Conservation (phyloP, 1,139 yeast genomes). For the Suhomyces kunorum region DNA sequence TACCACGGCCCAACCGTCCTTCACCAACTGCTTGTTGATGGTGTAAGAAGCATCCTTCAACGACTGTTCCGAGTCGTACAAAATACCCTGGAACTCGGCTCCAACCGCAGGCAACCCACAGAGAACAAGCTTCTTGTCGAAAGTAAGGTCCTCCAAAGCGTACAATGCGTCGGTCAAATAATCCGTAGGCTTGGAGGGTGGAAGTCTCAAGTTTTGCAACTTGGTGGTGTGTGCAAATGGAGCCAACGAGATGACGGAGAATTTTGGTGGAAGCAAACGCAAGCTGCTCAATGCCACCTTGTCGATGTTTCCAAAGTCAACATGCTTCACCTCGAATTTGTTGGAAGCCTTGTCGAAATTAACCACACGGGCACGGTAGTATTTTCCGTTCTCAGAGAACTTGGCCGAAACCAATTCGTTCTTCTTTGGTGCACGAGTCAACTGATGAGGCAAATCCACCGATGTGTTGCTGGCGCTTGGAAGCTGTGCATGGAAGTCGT, state of each 20-base stretch:
- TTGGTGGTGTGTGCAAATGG: conserved; percentile 60
- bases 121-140: conserved; percentile 60
- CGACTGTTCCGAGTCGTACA: conserved; percentile 65
- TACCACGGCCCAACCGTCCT: conserved; percentile 68
- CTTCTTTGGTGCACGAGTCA: conserved; percentile 49
- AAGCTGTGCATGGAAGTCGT: conserved; percentile 43
- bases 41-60: conserved; percentile 58
- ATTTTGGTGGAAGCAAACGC: conserved; percentile 57
- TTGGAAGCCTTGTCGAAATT: conserved; percentile 50
- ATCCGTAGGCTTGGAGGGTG: conserved; percentile 60
- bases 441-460: conserved; percentile 50
- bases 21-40: conserved; percentile 61
- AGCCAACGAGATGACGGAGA: conserved; percentile 42
- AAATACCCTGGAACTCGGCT: conserved; percentile 50
- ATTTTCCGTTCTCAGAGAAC: conserved; percentile 54
- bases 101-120: conserved; percentile 49
- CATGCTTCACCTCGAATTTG: conserved; percentile 55
- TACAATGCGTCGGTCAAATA: conserved; percentile 62
- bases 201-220: conserved; percentile 58
- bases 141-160: conserved; percentile 54
- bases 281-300: conserved; percentile 48
- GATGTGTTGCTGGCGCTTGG: conserved; percentile 42
- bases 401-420: conserved; percentile 64
- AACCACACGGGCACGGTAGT: conserved; percentile 60
- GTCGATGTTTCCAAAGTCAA: conserved; percentile 68